Base-by-base conservation (phyloP, 2,329 filamentous ascomycete species). In the Fusarium torulosum region DNA sequence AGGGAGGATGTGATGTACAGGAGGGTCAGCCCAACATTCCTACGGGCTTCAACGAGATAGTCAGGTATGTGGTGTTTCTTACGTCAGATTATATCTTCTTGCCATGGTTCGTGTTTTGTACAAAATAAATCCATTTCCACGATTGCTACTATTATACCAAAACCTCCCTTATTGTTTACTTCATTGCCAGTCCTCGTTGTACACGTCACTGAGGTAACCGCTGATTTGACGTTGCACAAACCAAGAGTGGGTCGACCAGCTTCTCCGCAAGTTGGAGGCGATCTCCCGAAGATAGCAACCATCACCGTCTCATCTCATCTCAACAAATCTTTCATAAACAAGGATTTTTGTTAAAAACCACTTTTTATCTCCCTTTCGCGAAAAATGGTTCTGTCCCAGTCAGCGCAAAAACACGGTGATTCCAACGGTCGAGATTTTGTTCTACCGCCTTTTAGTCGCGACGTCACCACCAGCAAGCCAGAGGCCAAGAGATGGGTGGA, bases 401-500 rank as follows among this genome's bases (percentile, higher is more conserved):
- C 66, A 15, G 38, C 42, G 1, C 42, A 62, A 43, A 63, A 59
- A 43, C 31, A 40, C 14, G 40, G 21, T 31, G 49, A 57, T 5
- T 19, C 56, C 8, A 52, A 59, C 14, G 53, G 43, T 13, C 38
- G 45, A 38, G 70, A 74, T 11, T 74, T 74, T 44, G 21, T 63
- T 44, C 60, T 74, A 3, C 72, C 72, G 7, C 64, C 72, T 14
- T 74, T 57, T 37, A 63, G 78, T 19, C 84, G 86, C 13, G 69
- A 77, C 3, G 79, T 91, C 35, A 88, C 78, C 23, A 87, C 88
- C 1, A 75, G 64, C n/a, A 86, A 75, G 65, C 52, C 74, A 5
- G 79, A 82, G 44, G 83, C 87, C 0, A 85, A 89, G 70, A 78
- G 70, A 37, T 92, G 90, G 90, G 91, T 91, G 69, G 82, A 90